These are phyloP conservation scores for Haplosporangium sp. DNA, from an alignment of 371 early-diverging fungal species.

Conservation along the genomic window DNA sequence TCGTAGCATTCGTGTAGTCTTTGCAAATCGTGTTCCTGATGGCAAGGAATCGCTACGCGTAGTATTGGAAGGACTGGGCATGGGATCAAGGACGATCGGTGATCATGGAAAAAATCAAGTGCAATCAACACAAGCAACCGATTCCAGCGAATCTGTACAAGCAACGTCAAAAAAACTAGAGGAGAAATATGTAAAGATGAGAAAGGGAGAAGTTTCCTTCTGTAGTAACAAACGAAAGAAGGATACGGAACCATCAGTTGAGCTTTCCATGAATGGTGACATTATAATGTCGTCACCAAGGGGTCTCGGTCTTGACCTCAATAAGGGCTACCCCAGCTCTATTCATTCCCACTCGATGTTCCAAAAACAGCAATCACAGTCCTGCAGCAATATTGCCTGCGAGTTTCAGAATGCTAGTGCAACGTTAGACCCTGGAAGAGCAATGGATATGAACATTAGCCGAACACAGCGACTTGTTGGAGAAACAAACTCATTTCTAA, in stretches of 20 bases:
- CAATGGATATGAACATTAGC: neutral
- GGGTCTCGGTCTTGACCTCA: constrained; percentile 9
- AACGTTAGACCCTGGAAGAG: neutral
- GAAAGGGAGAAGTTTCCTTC: constrained; percentile 46
- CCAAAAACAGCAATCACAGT: constrained; percentile 4
- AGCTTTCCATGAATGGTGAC: constrained; percentile 4
- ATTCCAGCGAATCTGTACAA: neutral
- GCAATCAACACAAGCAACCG: neutral
- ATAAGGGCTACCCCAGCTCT: neutral
- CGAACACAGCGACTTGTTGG: neutral
- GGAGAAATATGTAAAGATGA: constrained; percentile 45
- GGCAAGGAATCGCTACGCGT: constrained; percentile 72
- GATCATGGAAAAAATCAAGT: constrained; percentile 9
- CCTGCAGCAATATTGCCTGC: neutral
- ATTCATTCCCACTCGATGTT: neutral
- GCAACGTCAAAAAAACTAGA: constrained; percentile 18
- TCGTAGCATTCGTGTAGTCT: constrained; percentile 81
- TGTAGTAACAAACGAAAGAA: constrained; percentile 30
- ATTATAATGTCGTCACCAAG: neutral
- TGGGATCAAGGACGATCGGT: constrained; percentile 21
- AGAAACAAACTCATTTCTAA: neutral
- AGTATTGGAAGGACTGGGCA: constrained; percentile 72
- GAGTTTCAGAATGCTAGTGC: neutral
- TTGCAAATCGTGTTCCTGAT: constrained; percentile 73
- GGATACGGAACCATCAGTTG: constrained; percentile 4